Conservation (phyloP, 768 basidiomycete species). For the Termitomyces sp. region DNA sequence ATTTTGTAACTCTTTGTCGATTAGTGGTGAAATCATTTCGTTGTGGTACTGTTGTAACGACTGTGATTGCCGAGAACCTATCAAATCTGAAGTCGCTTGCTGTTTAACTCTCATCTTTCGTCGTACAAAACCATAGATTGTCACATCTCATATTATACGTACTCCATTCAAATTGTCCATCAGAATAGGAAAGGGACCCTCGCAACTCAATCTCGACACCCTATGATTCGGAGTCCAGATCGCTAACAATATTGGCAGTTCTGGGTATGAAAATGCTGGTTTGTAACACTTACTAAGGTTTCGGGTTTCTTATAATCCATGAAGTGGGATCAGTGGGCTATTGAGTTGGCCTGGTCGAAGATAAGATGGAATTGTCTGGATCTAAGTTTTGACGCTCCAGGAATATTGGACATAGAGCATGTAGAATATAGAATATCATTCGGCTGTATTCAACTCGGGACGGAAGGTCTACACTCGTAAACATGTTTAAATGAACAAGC, state of each 20-base stretch:
- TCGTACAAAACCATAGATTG: constrained; percentile 15
- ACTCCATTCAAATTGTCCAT: background rate
- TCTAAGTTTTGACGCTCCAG: background rate
- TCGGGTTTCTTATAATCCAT: constrained; percentile 5
- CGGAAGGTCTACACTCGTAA: too few species aligned
- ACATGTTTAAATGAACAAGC: too few species aligned
- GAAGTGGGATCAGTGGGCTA: constrained; percentile 10
- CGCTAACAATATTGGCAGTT: background rate
- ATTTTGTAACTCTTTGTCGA: background rate
- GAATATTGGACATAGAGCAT: constrained; percentile 8
- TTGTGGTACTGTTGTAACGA: background rate
- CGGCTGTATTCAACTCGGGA: background rate
- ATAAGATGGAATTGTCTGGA: constrained; percentile 11
- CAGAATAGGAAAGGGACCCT: background rate
- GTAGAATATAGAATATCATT: constrained; percentile 1
- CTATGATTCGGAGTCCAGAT: constrained; percentile 9
- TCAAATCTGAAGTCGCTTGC: constrained; percentile 12
- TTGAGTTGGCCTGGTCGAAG: constrained; percentile 10
- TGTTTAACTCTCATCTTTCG: constrained; percentile 16
- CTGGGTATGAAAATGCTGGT: background rate
- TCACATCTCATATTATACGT: constrained; percentile 1
- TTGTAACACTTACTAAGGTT: constrained; percentile 4
- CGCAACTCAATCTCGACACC: constrained; percentile 2
- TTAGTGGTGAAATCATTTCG: constrained; percentile 2
- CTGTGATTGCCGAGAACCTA: background rate